Evolutionary conservation across 192 early-diverging fungal genomes (phyloP).

Genomic region (Coemansia sp.): DNA sequence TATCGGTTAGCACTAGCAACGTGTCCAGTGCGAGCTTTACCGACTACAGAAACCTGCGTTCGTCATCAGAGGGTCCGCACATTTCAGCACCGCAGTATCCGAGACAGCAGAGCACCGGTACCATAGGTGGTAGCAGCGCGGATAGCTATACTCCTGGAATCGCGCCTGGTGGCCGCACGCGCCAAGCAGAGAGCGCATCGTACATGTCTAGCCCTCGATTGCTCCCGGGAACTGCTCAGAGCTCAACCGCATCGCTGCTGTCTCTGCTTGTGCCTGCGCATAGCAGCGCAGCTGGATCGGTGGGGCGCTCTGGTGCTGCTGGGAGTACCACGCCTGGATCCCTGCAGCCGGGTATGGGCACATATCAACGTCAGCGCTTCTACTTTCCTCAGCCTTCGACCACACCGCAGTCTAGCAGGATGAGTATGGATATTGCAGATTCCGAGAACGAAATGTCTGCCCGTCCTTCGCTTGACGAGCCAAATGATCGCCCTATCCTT

Average conservation of each 20-base stretch:
- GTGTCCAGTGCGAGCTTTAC: neutral
- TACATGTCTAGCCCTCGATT: conserved; percentile 39
- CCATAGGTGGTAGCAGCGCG: neutral
- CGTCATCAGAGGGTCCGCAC: conserved; percentile 21
- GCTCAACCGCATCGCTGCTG: conserved; percentile 45
- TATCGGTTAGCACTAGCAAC: neutral
- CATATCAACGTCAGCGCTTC: conserved; percentile 31
- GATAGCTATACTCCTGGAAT: conserved; percentile 12
- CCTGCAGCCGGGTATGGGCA: neutral
- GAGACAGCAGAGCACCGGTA: conserved; percentile 5
- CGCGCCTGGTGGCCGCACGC: conserved; percentile 12
- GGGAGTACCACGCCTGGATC: conserved; percentile 4
- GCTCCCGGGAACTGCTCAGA: conserved; percentile 32
- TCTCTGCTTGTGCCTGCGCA: conserved; percentile 26
- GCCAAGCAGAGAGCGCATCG: conserved; percentile 15
- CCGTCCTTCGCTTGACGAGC: conserved; percentile 49
- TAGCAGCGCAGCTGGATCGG: conserved; percentile 21
- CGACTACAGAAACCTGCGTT: conserved; percentile 9
- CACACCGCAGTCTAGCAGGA: conserved; percentile 23
- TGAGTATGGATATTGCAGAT: conserved; percentile 34
- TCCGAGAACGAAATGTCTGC: conserved; percentile 37
- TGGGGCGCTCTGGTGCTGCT: conserved; percentile 24
- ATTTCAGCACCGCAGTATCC: conserved; percentile 9
- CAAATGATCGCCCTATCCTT: conserved; percentile 31
- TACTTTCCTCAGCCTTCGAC: conserved; percentile 25